Base-by-base conservation (phyloP, 371 early-diverging fungal species). In the Batkoa obscura region DNA sequence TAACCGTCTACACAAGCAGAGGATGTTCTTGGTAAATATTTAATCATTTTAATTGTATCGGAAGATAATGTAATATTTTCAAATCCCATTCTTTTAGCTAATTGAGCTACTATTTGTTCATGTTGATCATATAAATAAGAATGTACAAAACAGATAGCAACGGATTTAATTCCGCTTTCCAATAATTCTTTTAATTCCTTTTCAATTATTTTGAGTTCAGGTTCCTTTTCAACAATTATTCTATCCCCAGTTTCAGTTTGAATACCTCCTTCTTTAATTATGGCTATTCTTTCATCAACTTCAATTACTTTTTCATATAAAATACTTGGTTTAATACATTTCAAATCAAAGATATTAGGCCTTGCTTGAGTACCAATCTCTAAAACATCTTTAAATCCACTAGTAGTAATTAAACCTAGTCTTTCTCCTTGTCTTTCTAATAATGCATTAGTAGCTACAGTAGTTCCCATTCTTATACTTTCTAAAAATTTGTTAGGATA, bases 391-490 rank as follows among this genome's bases (percentile, higher is more conserved):
- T 79, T 78, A 69, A 92, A 94, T 1, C 97, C 97, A 58, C 81
- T 84, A 0, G 94, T 93, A 49, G 87, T 90, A 17, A 97, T 59
- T 49, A 94, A 68, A 6, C 85, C 91, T 64, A 81, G 78, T 23
- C 71, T 74, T 67, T 90, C 91, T 1, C 97, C 97, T 58, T 89
- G 86, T 50, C 88, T 70, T 65, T 90, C 90, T 55, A 90, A 65
- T 4, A 90, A 66, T 5, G 94, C 94, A 59, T 97, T 97, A 6
- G 97, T 97, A 0, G 97, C 97, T 0, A 97, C 95, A 0, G 95
- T 97, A 0, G 93, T 94, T 35, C 93, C 93, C 91, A 94, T 93
- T 34, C 94, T 82, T 33, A 96, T 83, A 45, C 83, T 76, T 52
- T 83, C 84, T 79, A 68, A 2, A 41, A 23, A 43, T 31, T 32